phyloP scores from a whole-genome alignment of 768 basidiomycete genomes.

The Russula ochroleuca region DNA sequence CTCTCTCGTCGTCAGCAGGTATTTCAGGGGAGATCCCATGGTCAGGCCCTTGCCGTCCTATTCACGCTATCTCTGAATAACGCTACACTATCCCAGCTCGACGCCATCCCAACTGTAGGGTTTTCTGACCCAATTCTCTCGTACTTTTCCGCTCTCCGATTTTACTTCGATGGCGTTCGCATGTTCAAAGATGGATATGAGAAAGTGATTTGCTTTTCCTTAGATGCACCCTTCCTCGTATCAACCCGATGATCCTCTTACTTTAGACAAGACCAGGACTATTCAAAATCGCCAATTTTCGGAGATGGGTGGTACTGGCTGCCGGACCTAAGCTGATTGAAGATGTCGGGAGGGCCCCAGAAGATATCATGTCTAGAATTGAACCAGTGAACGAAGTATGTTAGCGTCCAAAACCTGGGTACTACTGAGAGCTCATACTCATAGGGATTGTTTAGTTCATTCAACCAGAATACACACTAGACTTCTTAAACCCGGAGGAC shows the following conservation, averaged over 20 bases:
- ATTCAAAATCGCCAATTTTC: background rate
- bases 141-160: constrained; percentile 20
- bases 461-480: background rate
- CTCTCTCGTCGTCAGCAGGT: background rate
- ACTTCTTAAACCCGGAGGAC: background rate
- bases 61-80: background rate
- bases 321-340: background rate
- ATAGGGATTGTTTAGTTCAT: background rate
- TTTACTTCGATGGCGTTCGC: background rate
- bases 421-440: background rate
- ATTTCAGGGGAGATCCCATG: background rate
- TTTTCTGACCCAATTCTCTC: constrained; percentile 31
- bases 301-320: background rate
- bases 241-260: background rate
- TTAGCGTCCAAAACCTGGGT: too few relatives aligned
- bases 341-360: background rate
- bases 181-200: constrained; percentile 5
- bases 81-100: background rate
- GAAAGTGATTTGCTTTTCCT: background rate
- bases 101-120: background rate
- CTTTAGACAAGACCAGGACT: background rate
- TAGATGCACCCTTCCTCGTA: too few relatives aligned
- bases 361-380: background rate
- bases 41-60: background rate
- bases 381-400: background rate